These are phyloP conservation scores for Quercus berberidifolia DNA, from an alignment of 306 rosid species.

Conservation along the genomic window DNA sequence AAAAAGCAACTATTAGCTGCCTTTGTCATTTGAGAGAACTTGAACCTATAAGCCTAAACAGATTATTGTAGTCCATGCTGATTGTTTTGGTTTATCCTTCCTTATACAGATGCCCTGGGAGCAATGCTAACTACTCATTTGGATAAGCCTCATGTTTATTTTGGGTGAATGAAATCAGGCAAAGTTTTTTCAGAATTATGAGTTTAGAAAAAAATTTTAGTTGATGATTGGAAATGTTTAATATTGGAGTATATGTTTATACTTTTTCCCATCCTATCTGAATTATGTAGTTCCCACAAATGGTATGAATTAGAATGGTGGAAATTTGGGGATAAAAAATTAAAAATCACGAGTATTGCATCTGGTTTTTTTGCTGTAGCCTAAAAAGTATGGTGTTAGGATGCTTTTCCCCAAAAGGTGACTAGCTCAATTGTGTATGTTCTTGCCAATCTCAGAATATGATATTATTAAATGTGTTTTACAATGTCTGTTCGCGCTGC, in stretches of 20 bases:
- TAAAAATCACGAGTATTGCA: conserved; percentile 45
- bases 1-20: background rate
- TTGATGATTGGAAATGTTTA: conserved; percentile 11
- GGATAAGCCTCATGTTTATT: conserved; percentile 55
- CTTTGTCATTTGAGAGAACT: background rate
- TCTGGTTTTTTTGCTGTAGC: background rate
- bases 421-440: background rate
- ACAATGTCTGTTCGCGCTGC: background rate
- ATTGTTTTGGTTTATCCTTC: conserved; percentile 21
- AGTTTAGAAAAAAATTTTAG: conserved; percentile 28
- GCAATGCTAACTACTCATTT: conserved; percentile 47
- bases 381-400: background rate
- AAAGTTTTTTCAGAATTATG: conserved; percentile 66
- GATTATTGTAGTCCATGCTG: conserved; percentile 1
- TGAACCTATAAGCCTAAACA: conserved; percentile 1
- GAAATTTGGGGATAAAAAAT: conserved; percentile 52
- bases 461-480: background rate
- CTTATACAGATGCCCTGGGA: conserved; percentile 58
- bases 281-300: conserved; percentile 47
- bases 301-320: conserved; percentile 80
- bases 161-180: conserved; percentile 84
- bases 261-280: conserved; percentile 12
- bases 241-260: background rate
- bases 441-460: background rate
- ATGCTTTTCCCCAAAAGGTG: background rate